A percentile compares a stretch with the other conserved stretches of the same genome.
These are phyloP conservation scores for Xerocomus brunneocitrinus DNA, from an alignment of 768 basidiomycete genomes.

Conservation along the genomic window DNA sequence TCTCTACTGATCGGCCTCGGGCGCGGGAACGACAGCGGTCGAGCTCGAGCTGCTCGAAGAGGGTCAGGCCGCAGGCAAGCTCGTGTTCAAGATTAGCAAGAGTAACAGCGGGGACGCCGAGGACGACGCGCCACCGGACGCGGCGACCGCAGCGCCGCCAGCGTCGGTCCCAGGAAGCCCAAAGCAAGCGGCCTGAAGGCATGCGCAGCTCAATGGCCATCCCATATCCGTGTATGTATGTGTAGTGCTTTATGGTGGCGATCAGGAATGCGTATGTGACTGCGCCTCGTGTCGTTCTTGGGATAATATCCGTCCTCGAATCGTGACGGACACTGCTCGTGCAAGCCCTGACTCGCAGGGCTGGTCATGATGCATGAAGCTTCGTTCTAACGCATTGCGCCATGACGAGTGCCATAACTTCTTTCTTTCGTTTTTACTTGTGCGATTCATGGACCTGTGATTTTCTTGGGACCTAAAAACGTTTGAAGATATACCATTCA, in stretches of 20 bases:
- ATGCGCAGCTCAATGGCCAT: too few relatives aligned
- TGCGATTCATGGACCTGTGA: neutral
- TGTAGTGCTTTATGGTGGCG: too few relatives aligned
- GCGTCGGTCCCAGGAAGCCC: slow-evolving; percentile 6
- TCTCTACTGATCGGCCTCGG: neutral
- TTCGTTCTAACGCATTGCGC: neutral
- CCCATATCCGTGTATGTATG: neutral
- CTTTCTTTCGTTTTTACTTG: neutral
- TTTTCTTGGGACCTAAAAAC: neutral
- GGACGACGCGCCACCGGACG: slow-evolving; percentile 2
- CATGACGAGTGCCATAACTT: neutral
- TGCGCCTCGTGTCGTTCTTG: neutral
- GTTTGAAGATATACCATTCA: neutral
- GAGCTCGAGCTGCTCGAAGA: slow-evolving; percentile 31
- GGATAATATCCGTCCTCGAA: neutral
- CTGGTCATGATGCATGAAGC: neutral
- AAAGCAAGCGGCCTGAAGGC: neutral
- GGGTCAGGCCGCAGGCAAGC: slow-evolving; percentile 28
- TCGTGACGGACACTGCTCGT: neutral
- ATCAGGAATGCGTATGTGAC: neutral
- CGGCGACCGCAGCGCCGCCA: neutral
- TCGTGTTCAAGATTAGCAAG: slow-evolving; percentile 26
- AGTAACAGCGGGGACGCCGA: slow-evolving; percentile 1
- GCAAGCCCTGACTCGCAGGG: too few relatives aligned
- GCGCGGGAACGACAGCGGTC: slow-evolving; percentile 13